Conservation (phyloP, 257 asterid species). For the Ballota nigra region DNA sequence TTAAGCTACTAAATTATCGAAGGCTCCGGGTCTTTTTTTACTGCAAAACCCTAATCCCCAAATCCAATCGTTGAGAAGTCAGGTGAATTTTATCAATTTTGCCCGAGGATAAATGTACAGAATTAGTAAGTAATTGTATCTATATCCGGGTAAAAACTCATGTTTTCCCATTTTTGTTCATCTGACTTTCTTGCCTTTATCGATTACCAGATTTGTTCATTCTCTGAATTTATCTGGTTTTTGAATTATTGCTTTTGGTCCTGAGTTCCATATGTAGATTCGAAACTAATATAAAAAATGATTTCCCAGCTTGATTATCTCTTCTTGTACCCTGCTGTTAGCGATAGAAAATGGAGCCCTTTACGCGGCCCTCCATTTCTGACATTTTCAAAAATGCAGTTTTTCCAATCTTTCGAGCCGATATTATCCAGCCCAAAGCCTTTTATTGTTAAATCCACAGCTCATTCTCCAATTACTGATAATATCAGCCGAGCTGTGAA, state of each 20-base stretch:
- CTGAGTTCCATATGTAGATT: constrained; percentile 31
- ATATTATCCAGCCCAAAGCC: constrained; percentile 15
- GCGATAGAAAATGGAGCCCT: constrained; percentile 10
- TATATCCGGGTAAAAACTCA: neutral
- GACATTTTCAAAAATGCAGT: constrained; percentile 24
- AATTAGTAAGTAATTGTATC: neutral
- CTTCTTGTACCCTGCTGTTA: constrained; percentile 17
- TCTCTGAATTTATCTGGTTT: neutral
- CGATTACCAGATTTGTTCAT: neutral
- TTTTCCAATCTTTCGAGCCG: constrained; percentile 21
- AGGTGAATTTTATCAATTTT: constrained; percentile 3
- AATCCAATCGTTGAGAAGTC: neutral
- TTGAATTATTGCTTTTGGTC: neutral
- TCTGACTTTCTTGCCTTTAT: neutral
- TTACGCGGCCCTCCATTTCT: constrained; percentile 26
- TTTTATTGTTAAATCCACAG: constrained; percentile 29
- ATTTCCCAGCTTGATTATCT: constrained; percentile 28
- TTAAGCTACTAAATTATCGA: neutral
- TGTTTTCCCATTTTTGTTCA: neutral
- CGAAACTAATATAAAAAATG: constrained; percentile 38
- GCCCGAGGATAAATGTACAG: neutral
- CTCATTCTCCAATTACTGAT: constrained; percentile 20
- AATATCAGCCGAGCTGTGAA: constrained; percentile 36
- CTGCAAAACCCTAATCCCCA: constrained; percentile 23
- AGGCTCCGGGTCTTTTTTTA: neutral